Evolutionary conservation across 202 grass and related monocot species (phyloP), one percentile per base, ranked within the genome.

Genomic region (Zoysia matrella): DNA sequence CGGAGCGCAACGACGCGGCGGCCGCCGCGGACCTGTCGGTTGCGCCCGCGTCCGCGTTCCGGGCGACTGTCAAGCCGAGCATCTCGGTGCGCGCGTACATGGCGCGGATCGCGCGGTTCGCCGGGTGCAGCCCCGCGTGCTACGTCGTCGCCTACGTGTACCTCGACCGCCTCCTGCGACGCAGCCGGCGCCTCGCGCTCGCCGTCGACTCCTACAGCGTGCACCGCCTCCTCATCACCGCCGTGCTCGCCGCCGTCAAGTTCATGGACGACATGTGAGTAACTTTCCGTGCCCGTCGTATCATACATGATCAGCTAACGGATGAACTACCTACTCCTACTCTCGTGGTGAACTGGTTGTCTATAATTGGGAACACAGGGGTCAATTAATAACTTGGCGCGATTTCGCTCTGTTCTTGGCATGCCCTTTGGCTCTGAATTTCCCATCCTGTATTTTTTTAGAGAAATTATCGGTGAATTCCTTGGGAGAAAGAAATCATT

Each of bases 241-340:
- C 81, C 61, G 87, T 36, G 30, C 30, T 36, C 30, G 30, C 30
- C 30, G 30, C 30, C 30, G 30, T 36, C 30, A 36, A 36, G 89
- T 94, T 94, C 87, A 85, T 94, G 89, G 92, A 94, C 13, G 92
- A 94, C 92, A 87, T 91, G 92, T 94, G 85, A 85, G 92, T 88
- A 8, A 8, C 74, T 30, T 50, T 83, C 18, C 41, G 2, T n/a
- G 68, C 57, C 15, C 43, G 5, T 36, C 42, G 0, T 46, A 10
- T 60, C 30, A 36, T 36, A 36, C 71, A 11, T 74, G 40, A 68
- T 86, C 47, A 77, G 73, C 40, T 30, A 51, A 65, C 40, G 22
- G 13, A 36, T 36, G 30, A 36, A 36, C 30, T 36, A 36, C 30
- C 30, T 36, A 36, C 30, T 36, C 30, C 30, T 36, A 36, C 30